Evolutionary conservation across 2,329 filamentous ascomycete species (phyloP), one percentile per base, ranked within the genome.

Genomic region (Phymatotrichopsis omnivora): DNA sequence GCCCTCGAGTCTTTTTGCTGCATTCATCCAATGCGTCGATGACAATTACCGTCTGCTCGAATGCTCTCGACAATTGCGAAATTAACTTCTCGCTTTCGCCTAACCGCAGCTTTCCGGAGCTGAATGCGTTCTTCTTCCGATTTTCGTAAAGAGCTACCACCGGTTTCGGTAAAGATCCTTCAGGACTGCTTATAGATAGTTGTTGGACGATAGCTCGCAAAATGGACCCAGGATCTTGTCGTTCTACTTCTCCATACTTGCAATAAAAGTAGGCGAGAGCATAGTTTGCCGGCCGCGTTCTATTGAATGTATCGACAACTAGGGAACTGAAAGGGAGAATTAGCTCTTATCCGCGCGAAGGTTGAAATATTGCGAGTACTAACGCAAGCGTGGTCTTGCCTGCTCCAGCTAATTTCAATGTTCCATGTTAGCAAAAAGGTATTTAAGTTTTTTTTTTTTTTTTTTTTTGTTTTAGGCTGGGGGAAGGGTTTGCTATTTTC

Each of bases 231-330:
- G 63, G 57, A 11, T 63, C 43, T 29, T 54, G 49, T 10, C 45
- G 28, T 4, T 36, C 39, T 42, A 7, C 42, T 29, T 54, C 47
- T 5, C 28, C 38, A 29, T 59, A 55, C 30, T 61, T 60, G 55
- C 61, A 63, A 54, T 64, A 64, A 47, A 65, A 65, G 47, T 58
- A 63, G 11, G 61, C 62, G 34, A 64, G 51, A 2, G 51, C 5
- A 25, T 52, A 1, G n/a, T n/a, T n/a, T 58, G 23, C 22, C 2
- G 6, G 20, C n/a, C 12, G 14, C 58, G 5, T 52, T 55, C 14
- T 60, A 51, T 27, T 25, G 14, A 40, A 12, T 12, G 10, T 16
- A 10, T 46, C 36, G 17, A 51, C 32, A 4, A 52, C 36, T 24
- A 27, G 37, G 2, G 32, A 42, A 5, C 25, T 51, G 2, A 10